phyloP scores from a whole-genome alignment of 352 stramenopile species.

The Blastocystis sp. region DNA sequence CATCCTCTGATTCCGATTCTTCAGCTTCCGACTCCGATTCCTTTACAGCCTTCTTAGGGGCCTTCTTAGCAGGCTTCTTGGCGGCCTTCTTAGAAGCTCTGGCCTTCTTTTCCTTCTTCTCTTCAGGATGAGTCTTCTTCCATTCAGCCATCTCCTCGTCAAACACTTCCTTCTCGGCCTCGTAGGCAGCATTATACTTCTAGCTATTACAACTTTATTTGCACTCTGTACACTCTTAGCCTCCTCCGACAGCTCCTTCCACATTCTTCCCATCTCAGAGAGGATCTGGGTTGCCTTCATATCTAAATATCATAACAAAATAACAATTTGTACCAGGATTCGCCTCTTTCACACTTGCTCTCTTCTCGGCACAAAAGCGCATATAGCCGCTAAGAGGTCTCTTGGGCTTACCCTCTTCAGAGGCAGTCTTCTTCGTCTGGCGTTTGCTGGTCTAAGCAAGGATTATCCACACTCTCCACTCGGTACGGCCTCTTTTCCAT shows the following conservation, averaged over 20 bases:
- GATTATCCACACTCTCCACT: neutral
- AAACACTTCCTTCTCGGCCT: conserved; percentile 22
- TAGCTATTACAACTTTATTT: neutral
- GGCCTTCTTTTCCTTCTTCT: conserved; percentile 44
- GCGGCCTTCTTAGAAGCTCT: neutral
- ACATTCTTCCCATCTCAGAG: conserved; percentile 14
- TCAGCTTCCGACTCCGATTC: neutral
- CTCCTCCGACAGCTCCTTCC: conserved; percentile 17
- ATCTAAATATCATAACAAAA: neutral
- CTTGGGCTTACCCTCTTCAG: conserved; percentile 19
- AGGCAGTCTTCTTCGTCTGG: neutral
- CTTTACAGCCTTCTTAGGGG: neutral
- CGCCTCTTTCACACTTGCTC: conserved; percentile 5
- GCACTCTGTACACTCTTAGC: neutral
- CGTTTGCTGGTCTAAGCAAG: neutral
- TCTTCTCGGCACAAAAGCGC: conserved; percentile 37
- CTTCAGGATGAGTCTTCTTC: conserved; percentile 54
- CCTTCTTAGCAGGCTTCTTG: conserved; percentile 14
- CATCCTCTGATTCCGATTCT: neutral
- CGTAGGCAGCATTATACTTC: conserved; percentile 28
- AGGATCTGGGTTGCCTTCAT: conserved; percentile 22
- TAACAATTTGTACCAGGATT: neutral
- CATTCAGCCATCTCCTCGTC: conserved; percentile 50
- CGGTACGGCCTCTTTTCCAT: neutral
- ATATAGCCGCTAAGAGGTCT: conserved; percentile 37